phyloP scores from a whole-genome alignment of 129 eudicot genomes.

The Chrysanthemum seticuspe region DNA sequence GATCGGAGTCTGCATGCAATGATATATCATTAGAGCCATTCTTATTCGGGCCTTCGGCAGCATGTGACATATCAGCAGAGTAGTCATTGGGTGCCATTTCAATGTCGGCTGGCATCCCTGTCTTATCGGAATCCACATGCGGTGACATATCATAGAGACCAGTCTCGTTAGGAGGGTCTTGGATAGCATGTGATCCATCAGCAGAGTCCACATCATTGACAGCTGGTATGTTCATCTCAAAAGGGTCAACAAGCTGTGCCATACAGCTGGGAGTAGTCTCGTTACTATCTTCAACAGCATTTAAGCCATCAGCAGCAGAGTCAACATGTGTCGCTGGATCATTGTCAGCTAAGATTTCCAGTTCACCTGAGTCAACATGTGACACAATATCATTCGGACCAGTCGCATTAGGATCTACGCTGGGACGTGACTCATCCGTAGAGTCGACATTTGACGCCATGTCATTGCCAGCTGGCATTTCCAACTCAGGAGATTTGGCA shows the following conservation, averaged over 20 bases:
- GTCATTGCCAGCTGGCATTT: slow-evolving; percentile 4
- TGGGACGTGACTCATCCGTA: background rate
- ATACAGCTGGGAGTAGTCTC: background rate
- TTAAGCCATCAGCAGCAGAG: slow-evolving; percentile 4
- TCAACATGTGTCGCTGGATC: slow-evolving; percentile 10
- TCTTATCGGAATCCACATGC: background rate
- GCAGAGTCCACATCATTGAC: background rate
- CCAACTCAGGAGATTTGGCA: background rate
- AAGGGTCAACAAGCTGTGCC: background rate
- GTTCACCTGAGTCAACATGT: background rate
- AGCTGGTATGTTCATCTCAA: slow-evolving; percentile 14
- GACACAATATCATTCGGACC: slow-evolving; percentile 2
- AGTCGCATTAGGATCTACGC: background rate
- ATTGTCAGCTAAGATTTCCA: background rate
- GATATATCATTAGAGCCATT: background rate
- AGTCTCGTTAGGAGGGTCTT: background rate
- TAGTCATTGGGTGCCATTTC: no score
- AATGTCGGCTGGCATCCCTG: slow-evolving; percentile 9
- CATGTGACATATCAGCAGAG: no score
- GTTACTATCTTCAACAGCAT: background rate
- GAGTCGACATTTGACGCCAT: background rate
- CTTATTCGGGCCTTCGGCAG: background rate
- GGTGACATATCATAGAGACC: background rate
- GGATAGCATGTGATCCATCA: no score
- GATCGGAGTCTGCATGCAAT: background rate